Evolutionary conservation across 139 green algal species (phyloP), one percentile per base, ranked within the genome.

Genomic region (Micractinium sp.): DNA sequence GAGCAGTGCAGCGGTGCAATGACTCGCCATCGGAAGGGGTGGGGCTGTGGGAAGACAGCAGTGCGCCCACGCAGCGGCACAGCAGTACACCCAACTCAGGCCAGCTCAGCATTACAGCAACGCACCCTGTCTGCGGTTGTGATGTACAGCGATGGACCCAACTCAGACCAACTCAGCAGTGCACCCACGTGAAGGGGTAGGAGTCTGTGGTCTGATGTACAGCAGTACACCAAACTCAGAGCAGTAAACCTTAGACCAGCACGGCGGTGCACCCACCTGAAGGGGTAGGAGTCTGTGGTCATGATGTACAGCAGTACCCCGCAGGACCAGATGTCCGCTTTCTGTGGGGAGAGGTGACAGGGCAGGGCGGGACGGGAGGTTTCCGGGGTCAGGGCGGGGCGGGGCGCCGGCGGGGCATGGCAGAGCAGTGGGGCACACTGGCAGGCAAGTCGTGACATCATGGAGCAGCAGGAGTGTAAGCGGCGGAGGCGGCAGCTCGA

Each of bases 231-330:
- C 97, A 9, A 97, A 96, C 90, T 94, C 97, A 1, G 93, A 97
- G 97, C 97, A 98, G 81, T 98, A 94, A 9, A 97, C 96, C 90
- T 94, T 97, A 1, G 93, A 97, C 97, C 97, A 98, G 81, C 98
- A 94, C 93, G 98, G 96, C 14, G 96, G 95, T 60, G 20, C 63
- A 71, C 63, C 63, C 94, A 82, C 47, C 71, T 81, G 88, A 99
- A 99, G 31, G 98, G 98, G 90, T 99, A 99, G 0, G 93, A 92
- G 25, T 92, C 92, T 29, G 91, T 90, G 38, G 98, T 89, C 98
- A 99, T 99, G 19, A 99, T 96, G 92, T 98, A 99, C 85, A 99
- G 94, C 92, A 98, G 98, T 25, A 99, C 98, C 16, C 98, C 98
- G 91, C 95, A 97, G 0, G 95, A 98, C 98, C 98, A 99, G 53